Percentiles rank a stretch among this genome's conserved stretches.
These are phyloP conservation scores for Roridomyces roridus DNA, from an alignment of 768 basidiomycete species.

Conservation along the genomic window DNA sequence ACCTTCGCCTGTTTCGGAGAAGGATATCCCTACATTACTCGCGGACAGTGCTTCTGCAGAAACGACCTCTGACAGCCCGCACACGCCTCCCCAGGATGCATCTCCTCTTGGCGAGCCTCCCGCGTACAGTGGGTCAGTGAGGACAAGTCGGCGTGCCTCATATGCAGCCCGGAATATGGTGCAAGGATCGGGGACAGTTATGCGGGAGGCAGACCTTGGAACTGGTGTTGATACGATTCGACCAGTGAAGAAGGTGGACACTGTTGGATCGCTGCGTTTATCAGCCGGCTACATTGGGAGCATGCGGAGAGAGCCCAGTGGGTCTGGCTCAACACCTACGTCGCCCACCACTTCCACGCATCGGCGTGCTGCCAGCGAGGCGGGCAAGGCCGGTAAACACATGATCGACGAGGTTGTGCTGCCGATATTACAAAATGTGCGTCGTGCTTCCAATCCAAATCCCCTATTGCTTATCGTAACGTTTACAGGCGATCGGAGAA, in stretches of 20 bases:
- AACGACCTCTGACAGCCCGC: conserved; percentile 45
- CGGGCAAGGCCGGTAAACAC: conserved; percentile 64
- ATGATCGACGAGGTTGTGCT: conserved; percentile 88
- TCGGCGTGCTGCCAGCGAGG: conserved; percentile 59
- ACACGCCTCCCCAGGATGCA: conserved; percentile 38
- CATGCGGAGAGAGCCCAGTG: conserved; percentile 58
- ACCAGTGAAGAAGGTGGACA: conserved; percentile 92
- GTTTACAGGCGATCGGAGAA: conserved; percentile 67
- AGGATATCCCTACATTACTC: conserved; percentile 47
- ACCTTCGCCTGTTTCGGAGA: conserved; percentile 43
- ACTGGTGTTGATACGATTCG: conserved; percentile 90
- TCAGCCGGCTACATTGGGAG: conserved; percentile 86
- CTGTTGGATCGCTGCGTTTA: conserved; percentile 72
- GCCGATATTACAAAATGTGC: conserved; percentile 77
- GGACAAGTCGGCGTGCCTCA: conserved; percentile 70
- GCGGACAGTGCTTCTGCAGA: conserved; percentile 49
- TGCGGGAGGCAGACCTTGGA: conserved; percentile 85
- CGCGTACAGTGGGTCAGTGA: conserved; percentile 74
- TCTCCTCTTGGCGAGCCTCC: conserved; percentile 64
- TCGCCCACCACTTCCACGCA: conserved; percentile 55
- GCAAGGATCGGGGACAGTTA: conserved; percentile 70
- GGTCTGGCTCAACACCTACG: conserved; percentile 48
- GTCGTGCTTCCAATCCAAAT: conserved; percentile 28
- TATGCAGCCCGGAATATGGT: conserved; percentile 76
- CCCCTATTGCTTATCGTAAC: conserved; percentile 3